Evolutionary conservation across 2,329 filamentous ascomycete species (phyloP).

Genomic region (Ophiostoma triangulosporum): DNA sequence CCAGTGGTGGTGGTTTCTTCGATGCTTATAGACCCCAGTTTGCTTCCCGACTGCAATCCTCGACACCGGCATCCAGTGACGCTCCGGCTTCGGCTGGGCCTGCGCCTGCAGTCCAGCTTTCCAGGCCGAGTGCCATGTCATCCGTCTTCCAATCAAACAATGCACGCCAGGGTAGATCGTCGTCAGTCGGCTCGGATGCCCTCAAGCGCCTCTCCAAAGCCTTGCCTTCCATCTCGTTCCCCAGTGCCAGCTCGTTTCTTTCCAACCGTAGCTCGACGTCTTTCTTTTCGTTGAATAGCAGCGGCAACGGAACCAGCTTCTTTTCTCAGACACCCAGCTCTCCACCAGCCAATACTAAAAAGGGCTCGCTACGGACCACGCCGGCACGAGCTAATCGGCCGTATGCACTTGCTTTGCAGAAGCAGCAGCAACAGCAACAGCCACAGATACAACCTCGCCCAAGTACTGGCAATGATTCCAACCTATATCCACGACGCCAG

Average conservation of each 20-base stretch:
- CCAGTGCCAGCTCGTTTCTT: conserved; percentile 24
- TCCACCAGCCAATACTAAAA: background rate
- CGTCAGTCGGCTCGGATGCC: conserved; percentile 43
- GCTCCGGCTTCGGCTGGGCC: conserved; percentile 15
- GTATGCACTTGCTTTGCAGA: background rate
- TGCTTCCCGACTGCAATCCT: conserved; percentile 1
- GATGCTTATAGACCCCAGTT: conserved; percentile 9
- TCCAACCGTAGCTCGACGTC: conserved; percentile 23
- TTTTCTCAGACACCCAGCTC: background rate
- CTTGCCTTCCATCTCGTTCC: conserved; percentile 40
- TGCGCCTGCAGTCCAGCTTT: conserved; percentile 5
- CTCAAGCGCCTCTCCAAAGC: conserved; percentile 43
- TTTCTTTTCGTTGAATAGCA: conserved; percentile 23
- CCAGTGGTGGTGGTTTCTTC: conserved; percentile 19
- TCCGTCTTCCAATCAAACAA: conserved; percentile 7
- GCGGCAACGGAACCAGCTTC: conserved; percentile 13
- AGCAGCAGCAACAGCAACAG: background rate
- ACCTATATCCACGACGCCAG: background rate
- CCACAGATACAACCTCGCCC: background rate
- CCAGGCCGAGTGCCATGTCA: conserved; percentile 1
- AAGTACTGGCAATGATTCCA: background rate
- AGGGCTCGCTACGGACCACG: background rate
- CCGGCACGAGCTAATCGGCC: background rate
- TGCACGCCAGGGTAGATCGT: conserved; percentile 31
- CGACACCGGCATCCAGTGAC: conserved; percentile 28